phyloP scores from a whole-genome alignment of 495 filamentous ascomycete species.

The Letharia columbiana region DNA sequence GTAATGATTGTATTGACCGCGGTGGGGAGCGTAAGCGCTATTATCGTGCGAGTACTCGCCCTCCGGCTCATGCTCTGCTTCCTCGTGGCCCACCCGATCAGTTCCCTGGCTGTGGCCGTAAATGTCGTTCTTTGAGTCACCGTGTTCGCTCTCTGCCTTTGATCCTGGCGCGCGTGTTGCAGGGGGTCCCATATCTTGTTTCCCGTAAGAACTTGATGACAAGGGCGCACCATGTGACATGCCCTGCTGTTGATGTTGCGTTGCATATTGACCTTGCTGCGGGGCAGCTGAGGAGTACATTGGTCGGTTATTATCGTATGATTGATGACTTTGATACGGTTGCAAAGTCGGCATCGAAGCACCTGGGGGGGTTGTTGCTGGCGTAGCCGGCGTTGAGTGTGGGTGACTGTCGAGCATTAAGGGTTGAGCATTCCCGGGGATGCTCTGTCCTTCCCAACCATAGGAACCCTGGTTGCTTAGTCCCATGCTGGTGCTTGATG shows the following conservation, averaged over 20 bases:
- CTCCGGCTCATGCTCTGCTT: constrained; percentile 72
- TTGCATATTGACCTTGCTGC: constrained; percentile 60
- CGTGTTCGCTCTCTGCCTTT: constrained; percentile 49
- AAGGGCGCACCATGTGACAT: constrained; percentile 59
- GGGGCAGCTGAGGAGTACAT: constrained; percentile 71
- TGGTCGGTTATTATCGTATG: constrained; percentile 68
- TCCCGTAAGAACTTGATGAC: constrained; percentile 60
- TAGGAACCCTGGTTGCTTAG: constrained; percentile 68
- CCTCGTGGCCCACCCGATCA: constrained; percentile 48
- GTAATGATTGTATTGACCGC: constrained; percentile 62
- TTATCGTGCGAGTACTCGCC: constrained; percentile 71
- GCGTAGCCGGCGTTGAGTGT: constrained; percentile 87
- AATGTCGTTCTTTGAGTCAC: constrained; percentile 63
- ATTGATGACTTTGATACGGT: constrained; percentile 58
- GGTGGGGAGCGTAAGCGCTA: constrained; percentile 57
- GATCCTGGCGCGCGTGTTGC: constrained; percentile 48
- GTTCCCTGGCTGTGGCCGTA: constrained; percentile 47
- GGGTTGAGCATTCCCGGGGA: constrained; percentile 55
- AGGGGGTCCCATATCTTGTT: constrained; percentile 88
- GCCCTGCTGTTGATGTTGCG: constrained; percentile 55
- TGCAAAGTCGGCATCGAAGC: constrained; percentile 68
- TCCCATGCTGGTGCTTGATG: constrained; percentile 72
- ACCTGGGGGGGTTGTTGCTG: constrained; percentile 87
- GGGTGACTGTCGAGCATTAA: constrained; percentile 83
- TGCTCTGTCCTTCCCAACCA: constrained; percentile 63